Base-by-base conservation (phyloP, 2,329 filamentous ascomycete species). In the Byssoonygena ceratinophila region DNA sequence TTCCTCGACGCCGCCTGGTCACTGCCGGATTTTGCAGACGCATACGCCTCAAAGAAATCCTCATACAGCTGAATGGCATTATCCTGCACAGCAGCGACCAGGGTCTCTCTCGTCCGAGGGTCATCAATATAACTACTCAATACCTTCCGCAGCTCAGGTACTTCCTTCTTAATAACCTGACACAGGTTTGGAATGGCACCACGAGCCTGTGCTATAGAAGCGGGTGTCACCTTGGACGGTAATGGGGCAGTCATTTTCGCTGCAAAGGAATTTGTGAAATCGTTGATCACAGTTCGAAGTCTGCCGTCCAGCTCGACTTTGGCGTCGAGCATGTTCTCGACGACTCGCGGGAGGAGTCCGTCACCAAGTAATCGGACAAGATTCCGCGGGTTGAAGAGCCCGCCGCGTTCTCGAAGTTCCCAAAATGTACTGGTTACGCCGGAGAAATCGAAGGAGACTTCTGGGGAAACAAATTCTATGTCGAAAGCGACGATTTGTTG, bases 401-500 rank as follows among this genome's bases (percentile, higher is more conserved):
- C 78, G 46, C 82, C 81, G 29, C 80, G 76, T 52, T 81, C 77
- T 37, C 81, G 78, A 2, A 85, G 71, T 60, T 84, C 81, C 74
- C 79, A 83, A 66, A 85, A 84, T 1, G 82, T 83, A 57, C 73
- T 79, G 4, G 79, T 80, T 11, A 84, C 70, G 46, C 74, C 76
- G n/a, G 79, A 81, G 64, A 84, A 83, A 66, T 84, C 81, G 63
- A 84, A 76, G 12, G 77, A 76, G 45, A 84, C 72, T 56, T 84
- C 81, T 3, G 81, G 80, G 1, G 79, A 77, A 18, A 83, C 78
- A 60, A 78, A 84, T 64, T 84, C 90, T 59, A 98, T 96, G 70
- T 98, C 92, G 56, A 98, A 89, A 8, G 90, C 90, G 23, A 98
- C 83, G 48, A 98, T 85, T 66, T 96, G 87, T 65, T 96, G 94